A percentile compares a stretch with the other conserved stretches of the same genome.
These are phyloP conservation scores for Penicillium taxi DNA, from an alignment of 495 filamentous ascomycete species.

Conservation along the genomic window DNA sequence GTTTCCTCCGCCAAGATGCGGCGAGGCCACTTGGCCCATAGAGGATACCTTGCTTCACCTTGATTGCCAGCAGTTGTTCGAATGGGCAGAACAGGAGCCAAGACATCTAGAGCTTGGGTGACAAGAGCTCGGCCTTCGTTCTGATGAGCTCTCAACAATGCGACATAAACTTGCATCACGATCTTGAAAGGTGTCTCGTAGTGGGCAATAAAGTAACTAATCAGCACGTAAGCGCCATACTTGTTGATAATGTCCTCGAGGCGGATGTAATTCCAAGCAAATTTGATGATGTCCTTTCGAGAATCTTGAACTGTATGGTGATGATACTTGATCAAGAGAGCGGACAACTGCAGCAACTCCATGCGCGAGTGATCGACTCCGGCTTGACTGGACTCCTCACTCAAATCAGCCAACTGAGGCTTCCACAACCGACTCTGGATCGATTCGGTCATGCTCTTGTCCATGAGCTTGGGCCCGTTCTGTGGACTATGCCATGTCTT, in stretches of 20 bases:
- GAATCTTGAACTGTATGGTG: conserved; percentile 74
- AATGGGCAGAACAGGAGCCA: conserved; percentile 88
- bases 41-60: conserved; percentile 51
- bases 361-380: conserved; percentile 93
- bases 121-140: conserved; percentile 90
- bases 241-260: conserved; percentile 99
- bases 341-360: conserved; percentile 90
- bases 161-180: conserved; percentile 85
- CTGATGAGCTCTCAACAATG: conserved; percentile 83
- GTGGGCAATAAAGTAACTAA: conserved; percentile 94
- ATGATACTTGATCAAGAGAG: conserved; percentile 91
- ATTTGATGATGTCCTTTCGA: conserved; percentile 97
- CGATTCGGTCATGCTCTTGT: conserved; percentile 79
- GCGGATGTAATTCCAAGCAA: conserved; percentile 96
- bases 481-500: conserved; percentile 39
- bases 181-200: conserved; percentile 97
- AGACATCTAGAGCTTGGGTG: conserved; percentile 86
- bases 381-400: conserved; percentile 75
- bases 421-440: conserved; percentile 94
- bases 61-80: conserved; percentile 34
- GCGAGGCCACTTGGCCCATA: conserved; percentile 87
- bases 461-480: conserved; percentile 68
- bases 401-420: conserved; percentile 71
- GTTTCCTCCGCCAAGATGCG: conserved; percentile 91
- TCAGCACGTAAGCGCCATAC: conserved; percentile 92